Evolutionary conservation across 1,284 basidiomycete genomes (phyloP).

Genomic region (Athelia sp.): DNA sequence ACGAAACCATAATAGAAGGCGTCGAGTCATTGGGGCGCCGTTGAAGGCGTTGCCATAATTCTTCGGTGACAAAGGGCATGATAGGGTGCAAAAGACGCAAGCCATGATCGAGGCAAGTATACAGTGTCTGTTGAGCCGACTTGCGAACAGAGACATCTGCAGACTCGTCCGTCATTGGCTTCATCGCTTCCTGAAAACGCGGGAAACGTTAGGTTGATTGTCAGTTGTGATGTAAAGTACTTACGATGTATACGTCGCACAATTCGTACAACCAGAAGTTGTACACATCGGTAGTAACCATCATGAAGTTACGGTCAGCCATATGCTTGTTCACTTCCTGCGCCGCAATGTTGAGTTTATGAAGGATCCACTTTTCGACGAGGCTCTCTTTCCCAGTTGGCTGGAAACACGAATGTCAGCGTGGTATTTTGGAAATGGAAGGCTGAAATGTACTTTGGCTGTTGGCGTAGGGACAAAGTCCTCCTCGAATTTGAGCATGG

Average conservation of each 20-base stretch:
- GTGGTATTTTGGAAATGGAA: neutral
- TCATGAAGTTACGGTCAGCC: constrained; percentile 87
- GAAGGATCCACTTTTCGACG: constrained; percentile 94
- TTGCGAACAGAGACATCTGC: constrained; percentile 57
- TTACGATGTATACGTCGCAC: constrained; percentile 96
- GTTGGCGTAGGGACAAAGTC: constrained; percentile 72
- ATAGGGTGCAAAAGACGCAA: constrained; percentile 92
- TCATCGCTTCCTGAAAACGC: constrained; percentile 82
- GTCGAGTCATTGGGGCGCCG: constrained; percentile 78
- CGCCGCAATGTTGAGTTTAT: constrained; percentile 87
- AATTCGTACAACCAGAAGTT: constrained; percentile 99
- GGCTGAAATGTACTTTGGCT: constrained; percentile 48
- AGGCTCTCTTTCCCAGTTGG: constrained; percentile 87
- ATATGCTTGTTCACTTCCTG: constrained; percentile 75
- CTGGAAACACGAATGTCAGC: constrained; percentile 32
- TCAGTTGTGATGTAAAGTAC: constrained; percentile 20
- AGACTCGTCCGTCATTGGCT: constrained; percentile 87
- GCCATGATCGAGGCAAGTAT: constrained; percentile 91
- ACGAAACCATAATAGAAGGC: constrained; percentile 85
- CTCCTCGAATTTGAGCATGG: constrained; percentile 89
- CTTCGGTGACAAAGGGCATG: constrained; percentile 99
- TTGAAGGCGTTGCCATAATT: constrained; percentile 96
- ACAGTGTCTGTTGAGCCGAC: constrained; percentile 95
- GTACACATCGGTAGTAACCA: constrained; percentile 80
- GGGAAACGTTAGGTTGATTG: constrained; percentile 4